Percentiles rank a stretch among this genome's conserved stretches.
Conservation (phyloP, 441 rosid species). For the Croton laevigatus region DNA sequence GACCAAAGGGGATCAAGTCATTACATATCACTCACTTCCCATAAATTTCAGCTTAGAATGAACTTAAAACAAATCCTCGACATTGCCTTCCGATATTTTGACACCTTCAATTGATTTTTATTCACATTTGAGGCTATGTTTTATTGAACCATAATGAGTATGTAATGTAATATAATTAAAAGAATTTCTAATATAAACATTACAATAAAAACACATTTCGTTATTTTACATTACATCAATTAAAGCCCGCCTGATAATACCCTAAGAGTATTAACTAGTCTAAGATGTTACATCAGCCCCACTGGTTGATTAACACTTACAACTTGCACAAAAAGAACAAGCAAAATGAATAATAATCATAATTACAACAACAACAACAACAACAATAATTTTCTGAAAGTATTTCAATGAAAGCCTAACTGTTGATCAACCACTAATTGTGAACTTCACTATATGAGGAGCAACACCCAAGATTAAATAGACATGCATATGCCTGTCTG, state of each 20-base stretch:
- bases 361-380: too few species aligned
- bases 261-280: too few species aligned
- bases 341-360: background rate
- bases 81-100: background rate
- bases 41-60: background rate
- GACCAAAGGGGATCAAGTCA: background rate
- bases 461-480: constrained; percentile 4
- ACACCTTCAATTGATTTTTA: background rate
- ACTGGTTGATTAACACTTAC: background rate
- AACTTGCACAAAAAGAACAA: background rate
- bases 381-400: background rate
- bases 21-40: background rate
- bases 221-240: too few species aligned
- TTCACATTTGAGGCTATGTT: background rate
- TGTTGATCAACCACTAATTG: background rate
- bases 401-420: background rate
- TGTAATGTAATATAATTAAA: too few species aligned
- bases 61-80: too few species aligned
- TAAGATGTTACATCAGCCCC: background rate
- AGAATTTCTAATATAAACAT: too few species aligned
- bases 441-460: background rate
- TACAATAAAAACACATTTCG: too few species aligned
- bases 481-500: background rate
- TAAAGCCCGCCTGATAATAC: too few species aligned
- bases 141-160: too few species aligned